Conservation (phyloP, 768 basidiomycete species). For the Leccinum pellstonianum region DNA sequence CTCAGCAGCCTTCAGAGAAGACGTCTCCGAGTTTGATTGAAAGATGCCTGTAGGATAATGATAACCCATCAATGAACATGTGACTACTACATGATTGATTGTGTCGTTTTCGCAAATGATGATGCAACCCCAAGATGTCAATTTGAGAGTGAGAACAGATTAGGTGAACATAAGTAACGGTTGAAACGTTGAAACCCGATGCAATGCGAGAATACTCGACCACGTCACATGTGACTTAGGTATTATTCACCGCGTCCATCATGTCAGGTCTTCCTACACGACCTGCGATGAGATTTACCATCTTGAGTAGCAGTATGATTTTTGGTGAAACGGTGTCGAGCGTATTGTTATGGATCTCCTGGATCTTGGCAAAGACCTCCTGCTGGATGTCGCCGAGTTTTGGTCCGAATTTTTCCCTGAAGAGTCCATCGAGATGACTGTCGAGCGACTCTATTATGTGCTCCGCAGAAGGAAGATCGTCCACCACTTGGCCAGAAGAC, state of each 20-base stretch:
- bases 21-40: constrained; percentile 78
- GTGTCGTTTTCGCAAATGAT: constrained; percentile 6
- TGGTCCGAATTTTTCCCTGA: constrained; percentile 24
- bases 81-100: constrained; percentile 14
- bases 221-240: constrained; percentile 1
- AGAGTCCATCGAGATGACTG: constrained; percentile 23
- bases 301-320: constrained; percentile 26
- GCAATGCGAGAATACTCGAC: not conserved
- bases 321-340: constrained; percentile 28
- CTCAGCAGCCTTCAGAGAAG: constrained; percentile 77
- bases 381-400: constrained; percentile 22
- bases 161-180: not conserved
- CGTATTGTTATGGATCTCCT: constrained; percentile 23
- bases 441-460: constrained; percentile 32
- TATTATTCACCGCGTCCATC: constrained; percentile 1
- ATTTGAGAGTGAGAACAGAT: not conserved
- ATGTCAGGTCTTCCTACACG: constrained; percentile 24
- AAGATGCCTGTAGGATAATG: not conserved
- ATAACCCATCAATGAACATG: constrained; percentile 13
- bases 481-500: constrained; percentile 10
- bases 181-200: not conserved
- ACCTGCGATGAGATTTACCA: constrained; percentile 32
- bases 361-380: constrained; percentile 25
- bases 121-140: not conserved
- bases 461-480: constrained; percentile 27